Conservation (phyloP, 768 basidiomycete species). For the Tricholoma hemisulphureum region DNA sequence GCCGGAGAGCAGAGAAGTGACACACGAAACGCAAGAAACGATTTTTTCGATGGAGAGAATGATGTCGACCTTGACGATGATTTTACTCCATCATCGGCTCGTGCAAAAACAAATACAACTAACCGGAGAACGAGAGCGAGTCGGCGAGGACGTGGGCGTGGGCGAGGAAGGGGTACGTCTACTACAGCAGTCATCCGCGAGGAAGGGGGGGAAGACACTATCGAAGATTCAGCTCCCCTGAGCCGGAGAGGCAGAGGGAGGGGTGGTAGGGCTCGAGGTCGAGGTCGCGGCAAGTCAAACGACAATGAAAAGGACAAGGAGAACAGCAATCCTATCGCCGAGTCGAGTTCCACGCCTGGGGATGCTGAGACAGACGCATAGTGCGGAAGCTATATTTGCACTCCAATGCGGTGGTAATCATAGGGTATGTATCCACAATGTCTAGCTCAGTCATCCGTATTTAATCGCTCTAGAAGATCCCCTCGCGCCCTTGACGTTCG, state of each 20-base stretch:
- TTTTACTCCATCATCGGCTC: constrained; percentile 1
- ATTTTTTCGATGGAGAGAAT: constrained; percentile 71
- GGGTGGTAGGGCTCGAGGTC: constrained; percentile 29
- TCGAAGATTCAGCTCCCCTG: constrained; percentile 32
- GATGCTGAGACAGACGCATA: constrained; percentile 7
- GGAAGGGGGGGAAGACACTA: constrained; percentile 39
- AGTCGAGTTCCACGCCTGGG: constrained; percentile 14
- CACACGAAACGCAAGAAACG: constrained; percentile 55
- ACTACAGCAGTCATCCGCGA: constrained; percentile 18
- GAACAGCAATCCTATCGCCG: constrained; percentile 24
- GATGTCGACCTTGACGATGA: constrained; percentile 58
- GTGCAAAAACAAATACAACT: constrained; percentile 3
- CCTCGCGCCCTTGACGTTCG: neutral
- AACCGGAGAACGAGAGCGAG: constrained; percentile 32
- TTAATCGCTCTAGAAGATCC: neutral
- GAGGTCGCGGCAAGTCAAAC: constrained; percentile 30
- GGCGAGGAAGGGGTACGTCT: constrained; percentile 34
- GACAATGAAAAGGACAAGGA: constrained; percentile 31
- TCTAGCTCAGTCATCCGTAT: neutral
- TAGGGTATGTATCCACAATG: neutral
- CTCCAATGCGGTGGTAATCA: neutral
- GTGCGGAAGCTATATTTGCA: neutral
- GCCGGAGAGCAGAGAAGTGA: constrained; percentile 59
- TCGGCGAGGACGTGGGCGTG: constrained; percentile 33
- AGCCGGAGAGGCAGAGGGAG: constrained; percentile 34